These are phyloP conservation scores for Diutina pseudorugosa DNA, from an alignment of 1,139 yeast species.

Conservation along the genomic window DNA sequence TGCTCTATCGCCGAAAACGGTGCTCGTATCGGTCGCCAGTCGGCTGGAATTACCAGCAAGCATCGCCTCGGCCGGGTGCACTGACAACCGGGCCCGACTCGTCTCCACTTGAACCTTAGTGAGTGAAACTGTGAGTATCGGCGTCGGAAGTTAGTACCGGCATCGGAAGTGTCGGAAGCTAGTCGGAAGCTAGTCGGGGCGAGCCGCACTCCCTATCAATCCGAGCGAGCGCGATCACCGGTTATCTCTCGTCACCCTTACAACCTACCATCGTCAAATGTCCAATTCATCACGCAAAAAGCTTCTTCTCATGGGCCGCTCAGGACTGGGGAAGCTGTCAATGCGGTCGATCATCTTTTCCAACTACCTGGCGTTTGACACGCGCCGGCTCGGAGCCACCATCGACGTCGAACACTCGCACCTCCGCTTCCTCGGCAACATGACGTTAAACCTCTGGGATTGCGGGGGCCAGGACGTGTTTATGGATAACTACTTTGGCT, in stretches of 20 bases:
- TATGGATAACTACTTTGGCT: constrained; percentile 36
- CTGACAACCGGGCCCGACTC: no score
- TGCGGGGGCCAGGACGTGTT: constrained; percentile 98
- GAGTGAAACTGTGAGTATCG: no score
- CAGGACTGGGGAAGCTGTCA: constrained; percentile 95
- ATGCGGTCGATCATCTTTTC: constrained; percentile 94
- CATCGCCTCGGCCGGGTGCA: no score
- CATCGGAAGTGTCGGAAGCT: no score
- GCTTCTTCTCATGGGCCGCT: constrained; percentile 62
- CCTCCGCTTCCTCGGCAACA: constrained; percentile 80
- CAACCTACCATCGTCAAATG: constrained; percentile 6
- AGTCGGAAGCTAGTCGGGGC: no score
- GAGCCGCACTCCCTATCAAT: no score
- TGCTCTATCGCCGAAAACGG: no score
- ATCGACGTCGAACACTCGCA: constrained; percentile 97
- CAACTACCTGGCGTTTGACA: constrained; percentile 93
- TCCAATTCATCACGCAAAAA: constrained; percentile 18
- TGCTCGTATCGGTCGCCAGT: no score
- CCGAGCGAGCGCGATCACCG: no score
- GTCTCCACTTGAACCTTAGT: no score
- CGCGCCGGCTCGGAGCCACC: constrained; percentile 91
- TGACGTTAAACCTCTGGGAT: constrained; percentile 95
- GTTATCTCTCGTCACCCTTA: not conserved
- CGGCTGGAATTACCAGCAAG: no score
- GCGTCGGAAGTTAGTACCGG: no score